Percentiles rank a stretch among this genome's conserved stretches.
phyloP scores from a whole-genome alignment of 768 basidiomycete genomes.

The Neoboletus subvelutipes region DNA sequence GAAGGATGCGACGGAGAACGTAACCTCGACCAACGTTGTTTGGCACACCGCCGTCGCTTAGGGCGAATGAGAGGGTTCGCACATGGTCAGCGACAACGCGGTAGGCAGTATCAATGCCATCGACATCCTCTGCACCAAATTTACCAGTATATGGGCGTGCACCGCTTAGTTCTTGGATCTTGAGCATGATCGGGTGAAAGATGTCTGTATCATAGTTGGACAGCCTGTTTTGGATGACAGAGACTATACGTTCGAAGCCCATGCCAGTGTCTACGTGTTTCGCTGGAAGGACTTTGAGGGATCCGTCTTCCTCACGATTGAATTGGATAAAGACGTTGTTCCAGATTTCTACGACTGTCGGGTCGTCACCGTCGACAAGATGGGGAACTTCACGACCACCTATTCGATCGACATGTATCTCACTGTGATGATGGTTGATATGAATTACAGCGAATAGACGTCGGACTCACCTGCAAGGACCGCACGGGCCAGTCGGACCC shows the following conservation, averaged over 20 bases:
- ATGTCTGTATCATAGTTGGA: conserved; percentile 99
- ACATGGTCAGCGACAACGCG: conserved; percentile 97
- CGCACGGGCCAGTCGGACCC: conserved; percentile 97
- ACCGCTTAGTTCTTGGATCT: conserved; percentile 85
- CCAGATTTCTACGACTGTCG: conserved; percentile 97
- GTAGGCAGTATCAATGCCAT: conserved; percentile 97
- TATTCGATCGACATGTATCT: conserved; percentile 96
- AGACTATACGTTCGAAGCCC: conserved; percentile 98
- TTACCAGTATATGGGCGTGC: conserved; percentile 86
- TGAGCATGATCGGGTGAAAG: conserved; percentile 84
- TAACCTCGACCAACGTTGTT: conserved; percentile 97
- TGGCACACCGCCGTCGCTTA: conserved; percentile 95
- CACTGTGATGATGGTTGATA: conserved; percentile 45
- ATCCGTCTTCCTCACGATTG: conserved; percentile 90
- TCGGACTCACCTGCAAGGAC: conserved; percentile 76
- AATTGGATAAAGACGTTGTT: conserved; percentile 99
- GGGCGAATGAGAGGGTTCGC: conserved; percentile 90
- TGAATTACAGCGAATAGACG: not conserved
- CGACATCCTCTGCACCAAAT: conserved; percentile 91
- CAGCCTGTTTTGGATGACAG: conserved; percentile 82
- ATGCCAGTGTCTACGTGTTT: conserved; percentile 99
- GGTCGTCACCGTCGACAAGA: conserved; percentile 95
- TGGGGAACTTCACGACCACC: conserved; percentile 94
- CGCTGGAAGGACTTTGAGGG: conserved; percentile 75
- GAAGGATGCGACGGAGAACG: conserved; percentile 90